Evolutionary conservation across 2,329 filamentous ascomycete species (phyloP), one percentile per base, ranked within the genome.

Genomic region (Diplodia intermedia): DNA sequence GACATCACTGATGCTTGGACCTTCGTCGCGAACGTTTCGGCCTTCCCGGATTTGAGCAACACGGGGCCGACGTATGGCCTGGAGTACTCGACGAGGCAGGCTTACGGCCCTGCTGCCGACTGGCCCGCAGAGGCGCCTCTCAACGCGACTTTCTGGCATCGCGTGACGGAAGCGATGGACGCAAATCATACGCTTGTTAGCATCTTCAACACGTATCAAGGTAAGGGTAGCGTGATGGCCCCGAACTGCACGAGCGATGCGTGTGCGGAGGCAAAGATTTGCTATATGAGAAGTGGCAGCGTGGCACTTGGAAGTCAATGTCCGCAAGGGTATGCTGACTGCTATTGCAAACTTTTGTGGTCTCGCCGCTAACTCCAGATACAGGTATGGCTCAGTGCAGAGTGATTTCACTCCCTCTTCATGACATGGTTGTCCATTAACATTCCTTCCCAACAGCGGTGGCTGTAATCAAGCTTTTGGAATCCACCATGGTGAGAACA

Each of bases 101-200:
- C 81, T 0, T 86, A 86, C 67, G 82, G 80, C 0, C 70, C 75
- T 2, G 78, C 79, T 0, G 79, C 81, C 1, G 73, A 72, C 2
- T 86, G 84, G 84, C 81, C 83, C 2, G 71, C 69, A 1, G 72
- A 79, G 54, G 85, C 82, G 0, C 86, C 86, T 3, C 75, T 88
- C 47, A 87, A 88, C 69, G 85, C 84, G 0, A 87, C 85, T 0
- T 88, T 87, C 74, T 88, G 86, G 86, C 85, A 88, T 69, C 75
- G 75, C 14, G 83, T 88, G 4, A 88, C 85, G 0, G 85, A 86
- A 71, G 84, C 83, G 1, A 88, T 88, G 85, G 84, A 86, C 72
- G 75, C 71, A 33, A 81, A 88, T 66, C 74, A 77, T 3, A 79
- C 72, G 2, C 77, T 89, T n/a, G 84, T 86, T 7, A 79, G 75